phyloP scores from a whole-genome alignment of 768 basidiomycete genomes.

The Russula vinacea region DNA sequence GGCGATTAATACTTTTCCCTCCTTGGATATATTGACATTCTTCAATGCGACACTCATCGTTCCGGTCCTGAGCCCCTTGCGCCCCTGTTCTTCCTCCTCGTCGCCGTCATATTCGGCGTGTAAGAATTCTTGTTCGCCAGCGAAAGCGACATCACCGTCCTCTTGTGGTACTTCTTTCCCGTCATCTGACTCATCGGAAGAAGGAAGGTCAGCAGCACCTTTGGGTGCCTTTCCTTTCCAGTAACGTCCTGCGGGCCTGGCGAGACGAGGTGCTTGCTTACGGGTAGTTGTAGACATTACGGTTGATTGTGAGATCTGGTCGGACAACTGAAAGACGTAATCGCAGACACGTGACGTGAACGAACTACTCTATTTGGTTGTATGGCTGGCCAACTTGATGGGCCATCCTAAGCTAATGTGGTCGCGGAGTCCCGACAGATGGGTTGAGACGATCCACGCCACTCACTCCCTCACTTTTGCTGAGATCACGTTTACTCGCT shows the following conservation, averaged over 20 bases:
- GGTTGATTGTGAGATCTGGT: not conserved
- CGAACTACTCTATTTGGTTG: not conserved
- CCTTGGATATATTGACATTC: constrained; percentile 76
- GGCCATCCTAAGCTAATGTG: not conserved
- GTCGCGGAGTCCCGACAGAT: not conserved
- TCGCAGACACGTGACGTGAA: constrained; percentile 9
- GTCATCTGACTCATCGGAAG: constrained; percentile 57
- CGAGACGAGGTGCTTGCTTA: constrained; percentile 73
- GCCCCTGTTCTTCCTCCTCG: constrained; percentile 39
- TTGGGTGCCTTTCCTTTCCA: constrained; percentile 90
- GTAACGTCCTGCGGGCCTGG: constrained; percentile 81
- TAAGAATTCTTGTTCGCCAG: constrained; percentile 54
- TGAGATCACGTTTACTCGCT: constrained; percentile 5
- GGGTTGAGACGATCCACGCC: constrained; percentile 6
- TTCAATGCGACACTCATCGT: constrained; percentile 72
- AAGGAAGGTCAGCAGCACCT: constrained; percentile 54
- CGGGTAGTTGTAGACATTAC: constrained; percentile 36
- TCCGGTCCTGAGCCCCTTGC: constrained; percentile 22
- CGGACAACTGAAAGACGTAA: not conserved
- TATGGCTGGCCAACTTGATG: not conserved
- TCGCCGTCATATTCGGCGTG: constrained; percentile 47
- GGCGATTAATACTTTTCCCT: constrained; percentile 76
- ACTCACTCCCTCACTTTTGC: not conserved
- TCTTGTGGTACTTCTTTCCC: constrained; percentile 40
- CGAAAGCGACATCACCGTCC: constrained; percentile 54